Evolutionary conservation across 2,329 filamentous ascomycete genomes (phyloP).

Genomic region (Neofusicoccum umdonicola): DNA sequence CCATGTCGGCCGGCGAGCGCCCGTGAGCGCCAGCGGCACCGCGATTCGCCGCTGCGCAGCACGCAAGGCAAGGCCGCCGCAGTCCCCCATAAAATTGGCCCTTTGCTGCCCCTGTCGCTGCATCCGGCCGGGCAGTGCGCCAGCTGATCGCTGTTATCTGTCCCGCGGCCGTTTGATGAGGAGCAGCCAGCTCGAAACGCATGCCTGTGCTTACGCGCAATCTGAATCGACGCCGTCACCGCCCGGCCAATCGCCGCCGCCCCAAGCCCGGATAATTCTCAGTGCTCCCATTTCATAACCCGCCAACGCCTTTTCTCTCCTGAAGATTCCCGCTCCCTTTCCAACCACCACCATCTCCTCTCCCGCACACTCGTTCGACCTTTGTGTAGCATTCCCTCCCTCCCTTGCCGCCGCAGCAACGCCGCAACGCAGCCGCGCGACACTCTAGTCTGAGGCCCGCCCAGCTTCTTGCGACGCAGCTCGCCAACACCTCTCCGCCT

Average conservation of each 20-base stretch:
- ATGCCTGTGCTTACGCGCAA: constrained; percentile 18
- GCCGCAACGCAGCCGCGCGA: neutral
- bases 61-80: constrained; percentile 17
- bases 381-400: constrained; percentile 18
- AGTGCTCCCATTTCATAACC: constrained; percentile 17
- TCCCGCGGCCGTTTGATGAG: constrained; percentile 18
- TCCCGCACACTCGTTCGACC: constrained; percentile 20
- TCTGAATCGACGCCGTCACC: constrained; percentile 16
- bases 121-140: constrained; percentile 16
- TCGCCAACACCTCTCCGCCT: constrained; percentile 4
- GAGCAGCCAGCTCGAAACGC: constrained; percentile 14
- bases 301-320: constrained; percentile 14
- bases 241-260: constrained; percentile 16
- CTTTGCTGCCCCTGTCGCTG: constrained; percentile 16
- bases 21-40: constrained; percentile 5
- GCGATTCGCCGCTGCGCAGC: constrained; percentile 12
- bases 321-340: constrained; percentile 16
- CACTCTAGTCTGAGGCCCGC: neutral
- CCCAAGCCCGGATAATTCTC: constrained; percentile 15
- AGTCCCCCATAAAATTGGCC: constrained; percentile 15
- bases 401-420: constrained; percentile 19
- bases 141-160: constrained; percentile 17
- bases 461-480: constrained; percentile 6
- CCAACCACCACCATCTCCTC: constrained; percentile 20
- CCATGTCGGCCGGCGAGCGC: neutral